Conservation (phyloP, 1,284 basidiomycete species). For the Marasmius sp. region DNA sequence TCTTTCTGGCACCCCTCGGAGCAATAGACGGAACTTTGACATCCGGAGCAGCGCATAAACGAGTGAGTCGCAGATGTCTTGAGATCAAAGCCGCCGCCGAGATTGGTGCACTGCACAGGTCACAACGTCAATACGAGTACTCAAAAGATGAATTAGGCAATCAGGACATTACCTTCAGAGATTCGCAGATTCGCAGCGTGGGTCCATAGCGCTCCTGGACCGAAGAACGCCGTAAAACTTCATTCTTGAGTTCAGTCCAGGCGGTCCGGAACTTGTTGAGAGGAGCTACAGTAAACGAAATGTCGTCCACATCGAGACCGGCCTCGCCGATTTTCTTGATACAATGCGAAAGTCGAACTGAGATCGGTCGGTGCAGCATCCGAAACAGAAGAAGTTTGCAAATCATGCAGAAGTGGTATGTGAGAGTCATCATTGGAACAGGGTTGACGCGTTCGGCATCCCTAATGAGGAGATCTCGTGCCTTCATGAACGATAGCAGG, state of each 20-base stretch:
- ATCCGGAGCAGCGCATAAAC: background rate
- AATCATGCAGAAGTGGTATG: background rate
- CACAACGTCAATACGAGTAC: background rate
- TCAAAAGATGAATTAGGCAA: background rate
- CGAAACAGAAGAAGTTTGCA: background rate
- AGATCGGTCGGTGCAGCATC: background rate
- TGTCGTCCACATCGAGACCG: background rate
- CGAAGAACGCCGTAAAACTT: background rate
- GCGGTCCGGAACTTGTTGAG: background rate
- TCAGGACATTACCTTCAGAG: no score
- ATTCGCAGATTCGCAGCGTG: background rate
- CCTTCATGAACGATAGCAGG: background rate
- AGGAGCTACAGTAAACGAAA: no score
- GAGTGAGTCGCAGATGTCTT: background rate
- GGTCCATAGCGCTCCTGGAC: background rate
- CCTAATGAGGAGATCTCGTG: background rate
- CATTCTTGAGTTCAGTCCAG: background rate
- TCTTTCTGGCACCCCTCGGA: background rate
- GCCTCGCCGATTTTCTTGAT: background rate
- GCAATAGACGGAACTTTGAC: background rate
- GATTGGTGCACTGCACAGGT: background rate
- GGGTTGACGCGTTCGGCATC: background rate
- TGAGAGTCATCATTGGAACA: background rate
- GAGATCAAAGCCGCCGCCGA: background rate
- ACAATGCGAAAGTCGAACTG: background rate